phyloP scores from a whole-genome alignment of 106 monocot genomes.

The Acanthochlamys bracteata region DNA sequence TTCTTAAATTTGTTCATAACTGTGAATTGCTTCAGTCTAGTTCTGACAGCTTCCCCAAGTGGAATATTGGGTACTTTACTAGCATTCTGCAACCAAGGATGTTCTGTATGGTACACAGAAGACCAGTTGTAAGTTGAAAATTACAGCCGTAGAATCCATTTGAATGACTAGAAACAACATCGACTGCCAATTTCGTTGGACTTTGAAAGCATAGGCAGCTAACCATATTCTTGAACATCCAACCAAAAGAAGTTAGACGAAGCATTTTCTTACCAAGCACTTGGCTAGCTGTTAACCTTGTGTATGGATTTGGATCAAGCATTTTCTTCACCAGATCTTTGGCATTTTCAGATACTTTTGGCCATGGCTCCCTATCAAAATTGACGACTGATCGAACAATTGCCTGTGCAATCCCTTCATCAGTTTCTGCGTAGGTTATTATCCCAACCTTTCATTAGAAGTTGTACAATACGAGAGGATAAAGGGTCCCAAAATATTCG shows the following conservation, averaged over 20 bases:
- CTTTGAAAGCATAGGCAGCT: too few relatives aligned
- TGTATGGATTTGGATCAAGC: constrained; percentile 49
- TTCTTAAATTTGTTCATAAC: constrained; percentile 93
- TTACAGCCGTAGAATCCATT: background rate
- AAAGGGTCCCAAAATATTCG: background rate
- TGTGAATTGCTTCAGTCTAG: constrained; percentile 67
- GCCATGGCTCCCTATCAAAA: constrained; percentile 61
- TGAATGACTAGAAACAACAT: too few relatives aligned
- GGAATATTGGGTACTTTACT: constrained; percentile 46
- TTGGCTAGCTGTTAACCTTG: constrained; percentile 43
- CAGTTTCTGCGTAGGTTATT: constrained; percentile 35
- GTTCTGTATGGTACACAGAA: constrained; percentile 36
- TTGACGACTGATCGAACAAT: constrained; percentile 34
- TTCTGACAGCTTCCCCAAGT: constrained; percentile 66
- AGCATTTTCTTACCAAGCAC: constrained; percentile 59
- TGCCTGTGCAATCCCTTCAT: constrained; percentile 57
- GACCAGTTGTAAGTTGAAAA: background rate
- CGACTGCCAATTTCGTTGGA: too few relatives aligned
- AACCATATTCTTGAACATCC: too few relatives aligned
- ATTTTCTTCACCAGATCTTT: constrained; percentile 51
- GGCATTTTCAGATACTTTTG: constrained; percentile 44
- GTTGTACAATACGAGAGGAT: background rate
- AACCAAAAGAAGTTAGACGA: too few relatives aligned
- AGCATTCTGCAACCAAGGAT: constrained; percentile 74
- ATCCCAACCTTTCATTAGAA: background rate